These are phyloP conservation scores for Chlorella sp. DNA, from an alignment of 139 green algal genomes.

Conservation along the genomic window DNA sequence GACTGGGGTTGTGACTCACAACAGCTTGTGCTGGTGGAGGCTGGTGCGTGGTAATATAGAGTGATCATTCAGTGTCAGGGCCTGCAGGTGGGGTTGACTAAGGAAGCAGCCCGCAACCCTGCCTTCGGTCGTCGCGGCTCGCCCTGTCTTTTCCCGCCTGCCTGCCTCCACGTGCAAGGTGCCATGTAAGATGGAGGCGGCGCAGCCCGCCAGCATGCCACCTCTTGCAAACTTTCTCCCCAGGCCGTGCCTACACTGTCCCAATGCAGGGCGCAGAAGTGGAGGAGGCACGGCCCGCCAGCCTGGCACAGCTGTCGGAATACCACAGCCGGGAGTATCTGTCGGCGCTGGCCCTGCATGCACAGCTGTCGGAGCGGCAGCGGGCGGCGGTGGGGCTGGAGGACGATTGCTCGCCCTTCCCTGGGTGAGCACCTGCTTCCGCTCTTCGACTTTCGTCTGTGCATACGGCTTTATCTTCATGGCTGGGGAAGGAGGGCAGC, in stretches of 20 bases:
- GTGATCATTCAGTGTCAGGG: too few species aligned
- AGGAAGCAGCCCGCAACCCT: too few species aligned
- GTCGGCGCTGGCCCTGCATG: not conserved
- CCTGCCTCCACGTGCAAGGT: too few species aligned
- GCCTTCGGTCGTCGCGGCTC: too few species aligned
- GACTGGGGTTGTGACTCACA: not conserved
- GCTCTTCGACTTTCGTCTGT: too few species aligned
- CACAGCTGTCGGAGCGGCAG: not conserved
- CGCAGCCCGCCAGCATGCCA: not conserved
- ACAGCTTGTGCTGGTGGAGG: not conserved
- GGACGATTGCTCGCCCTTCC: slow-evolving; percentile 46
- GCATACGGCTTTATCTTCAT: too few species aligned
- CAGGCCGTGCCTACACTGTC: not conserved
- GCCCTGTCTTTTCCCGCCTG: too few species aligned
- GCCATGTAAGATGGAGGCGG: not conserved
- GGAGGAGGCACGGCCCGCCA: slow-evolving; percentile 17
- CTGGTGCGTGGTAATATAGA: not conserved
- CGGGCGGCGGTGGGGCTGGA: slow-evolving; percentile 23
- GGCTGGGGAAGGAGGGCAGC: too few species aligned
- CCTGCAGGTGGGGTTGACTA: too few species aligned
- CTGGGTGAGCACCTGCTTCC: not conserved
- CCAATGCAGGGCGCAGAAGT: not conserved
- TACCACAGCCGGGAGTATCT: slow-evolving; percentile 43
- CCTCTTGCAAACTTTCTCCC: not conserved
- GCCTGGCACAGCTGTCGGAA: slow-evolving; percentile 22